Evolutionary conservation across 371 early-diverging fungal genomes (phyloP).

Genomic region (Mucor velutinosus): DNA sequence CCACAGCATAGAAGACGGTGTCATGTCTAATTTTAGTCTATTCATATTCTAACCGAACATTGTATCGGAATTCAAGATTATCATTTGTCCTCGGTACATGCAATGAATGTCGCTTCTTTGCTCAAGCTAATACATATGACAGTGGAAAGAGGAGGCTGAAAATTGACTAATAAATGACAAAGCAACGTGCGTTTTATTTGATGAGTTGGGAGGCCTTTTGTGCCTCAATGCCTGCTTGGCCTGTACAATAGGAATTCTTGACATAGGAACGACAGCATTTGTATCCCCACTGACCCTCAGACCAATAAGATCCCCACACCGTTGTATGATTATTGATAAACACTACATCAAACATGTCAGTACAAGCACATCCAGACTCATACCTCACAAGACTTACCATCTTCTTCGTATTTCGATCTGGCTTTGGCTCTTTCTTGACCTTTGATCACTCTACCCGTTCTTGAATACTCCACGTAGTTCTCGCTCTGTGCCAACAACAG

Average conservation of each 20-base stretch:
- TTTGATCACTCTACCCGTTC: slow-evolving; percentile 86
- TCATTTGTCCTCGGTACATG: no score
- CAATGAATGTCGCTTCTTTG: no score
- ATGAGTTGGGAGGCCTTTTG: slow-evolving; percentile 42
- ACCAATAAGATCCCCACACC: slow-evolving; percentile 96
- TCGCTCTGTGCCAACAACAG: slow-evolving; percentile 88
- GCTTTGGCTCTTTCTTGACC: slow-evolving; percentile 81
- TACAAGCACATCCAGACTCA: not conserved
- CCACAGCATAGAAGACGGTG: no score
- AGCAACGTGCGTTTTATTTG: slow-evolving; percentile 5
- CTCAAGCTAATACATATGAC: not conserved
- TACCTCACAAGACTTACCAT: slow-evolving; percentile 55
- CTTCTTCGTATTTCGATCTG: slow-evolving; percentile 90
- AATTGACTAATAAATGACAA: not conserved
- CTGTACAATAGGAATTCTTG: slow-evolving; percentile 83
- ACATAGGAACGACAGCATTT: slow-evolving; percentile 85
- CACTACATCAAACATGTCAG: slow-evolving; percentile 37
- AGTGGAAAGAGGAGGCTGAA: not conserved
- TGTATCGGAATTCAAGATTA: no score
- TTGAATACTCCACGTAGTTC: slow-evolving; percentile 95
- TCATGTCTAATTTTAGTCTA: no score
- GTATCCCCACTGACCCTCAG: slow-evolving; percentile 96
- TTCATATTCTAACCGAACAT: no score
- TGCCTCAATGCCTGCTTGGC: slow-evolving; percentile 78
- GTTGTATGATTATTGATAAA: slow-evolving; percentile 81